Evolutionary conservation across 345 rosid species (phyloP), one percentile per base, ranked within the genome.

Genomic region (Clarkia xantiana): DNA sequence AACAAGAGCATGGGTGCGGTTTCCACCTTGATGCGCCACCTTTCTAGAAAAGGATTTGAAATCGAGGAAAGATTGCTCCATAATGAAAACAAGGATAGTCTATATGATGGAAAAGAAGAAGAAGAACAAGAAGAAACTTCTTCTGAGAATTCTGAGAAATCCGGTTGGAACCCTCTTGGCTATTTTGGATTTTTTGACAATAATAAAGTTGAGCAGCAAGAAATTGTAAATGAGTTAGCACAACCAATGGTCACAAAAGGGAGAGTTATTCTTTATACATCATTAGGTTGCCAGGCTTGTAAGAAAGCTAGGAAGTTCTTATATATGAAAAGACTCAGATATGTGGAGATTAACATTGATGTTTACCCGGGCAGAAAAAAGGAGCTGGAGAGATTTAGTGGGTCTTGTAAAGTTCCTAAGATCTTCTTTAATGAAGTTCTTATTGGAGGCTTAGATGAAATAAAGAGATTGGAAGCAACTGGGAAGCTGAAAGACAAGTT

Each of bases 271-370:
- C 49, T 88, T 51, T 88, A 84, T 53, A 76, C 97, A 40, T 76
- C 73, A 66, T 54, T 88, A 67, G 84, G 86, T 10, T 84, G 93
- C 67, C 73, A 68, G 62, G 76, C 60, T 12, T 76, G 77, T 56
- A 76, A 50, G 64, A 74, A 73, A 58, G 71, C 65, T 68, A 80
- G 97, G 66, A 42, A 67, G 41, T 75, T 71, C 74, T 63, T 84
- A 61, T 71, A 58, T 46, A 64, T 57, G 56, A 82, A 75, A 69
- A 80, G 73, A 67, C 79, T 88, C 48, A 58, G 81, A 67, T 88
- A 80, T 64, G 75, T 69, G 15, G 97, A 82, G 71, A 80, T 84
- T 41, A 82, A 84, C 66, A 66, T 84, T 47, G 94, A 88, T 62
- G 62, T 84, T 29, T 88, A 78, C 42, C 86, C 86, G 0, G 49